A percentile compares a stretch with the other conserved stretches of the same genome.
These are phyloP conservation scores for Phlebiopsis gigantea DNA, from an alignment of 768 basidiomycete species.

Conservation along the genomic window DNA sequence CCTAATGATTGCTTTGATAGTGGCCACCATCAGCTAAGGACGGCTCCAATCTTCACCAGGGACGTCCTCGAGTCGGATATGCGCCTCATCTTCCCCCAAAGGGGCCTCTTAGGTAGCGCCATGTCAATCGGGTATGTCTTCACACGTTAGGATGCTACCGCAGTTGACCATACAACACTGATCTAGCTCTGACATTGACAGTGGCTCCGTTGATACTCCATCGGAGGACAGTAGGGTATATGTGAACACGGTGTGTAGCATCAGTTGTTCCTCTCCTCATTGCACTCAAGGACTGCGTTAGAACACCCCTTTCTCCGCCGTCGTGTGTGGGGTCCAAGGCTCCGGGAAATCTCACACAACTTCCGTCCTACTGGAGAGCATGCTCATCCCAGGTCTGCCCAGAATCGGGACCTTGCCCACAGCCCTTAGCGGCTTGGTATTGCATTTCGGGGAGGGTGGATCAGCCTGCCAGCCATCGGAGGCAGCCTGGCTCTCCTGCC, in stretches of 20 bases:
- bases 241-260: slow-evolving; percentile 58
- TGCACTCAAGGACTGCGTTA: slow-evolving; percentile 24
- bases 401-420: slow-evolving; percentile 47
- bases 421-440: slow-evolving; percentile 56
- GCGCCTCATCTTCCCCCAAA: slow-evolving; percentile 38
- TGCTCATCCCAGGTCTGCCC: slow-evolving; percentile 52
- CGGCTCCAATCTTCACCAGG: slow-evolving; percentile 26
- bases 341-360: slow-evolving; percentile 74
- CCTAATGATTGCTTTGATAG: neutral
- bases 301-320: slow-evolving; percentile 71
- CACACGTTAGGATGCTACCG: neutral
- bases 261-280: neutral
- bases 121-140: slow-evolving; percentile 21
- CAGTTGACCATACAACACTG: neutral
- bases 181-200: neutral
- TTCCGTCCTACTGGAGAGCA: slow-evolving; percentile 62
- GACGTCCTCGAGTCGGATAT: slow-evolving; percentile 17
- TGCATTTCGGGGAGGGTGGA: slow-evolving; percentile 70
- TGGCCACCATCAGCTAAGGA: slow-evolving; percentile 20
- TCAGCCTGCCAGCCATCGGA: slow-evolving; percentile 52
- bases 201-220: neutral
- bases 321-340: slow-evolving; percentile 76
- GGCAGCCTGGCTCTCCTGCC: slow-evolving; percentile 52
- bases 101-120: slow-evolving; percentile 55
- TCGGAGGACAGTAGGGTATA: slow-evolving; percentile 50